Conservation (phyloP, 148 eudicot species). For the Beta vulgaris region DNA sequence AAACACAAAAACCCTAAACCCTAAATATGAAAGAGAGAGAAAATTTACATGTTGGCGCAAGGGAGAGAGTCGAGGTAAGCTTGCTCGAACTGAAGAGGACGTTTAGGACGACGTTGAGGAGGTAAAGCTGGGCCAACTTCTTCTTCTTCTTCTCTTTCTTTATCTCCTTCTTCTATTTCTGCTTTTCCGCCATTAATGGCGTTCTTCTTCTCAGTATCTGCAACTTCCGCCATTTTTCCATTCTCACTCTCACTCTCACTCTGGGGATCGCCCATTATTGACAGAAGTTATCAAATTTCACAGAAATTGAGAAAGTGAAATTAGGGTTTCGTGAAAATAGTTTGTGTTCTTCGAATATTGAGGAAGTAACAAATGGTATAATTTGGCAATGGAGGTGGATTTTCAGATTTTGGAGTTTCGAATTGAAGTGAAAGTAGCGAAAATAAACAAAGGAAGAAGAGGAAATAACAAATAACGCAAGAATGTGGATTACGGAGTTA, state of each 20-base stretch:
- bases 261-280: slow-evolving; percentile 21
- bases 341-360: neutral
- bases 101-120: slow-evolving; percentile 72
- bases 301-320: neutral
- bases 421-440: neutral
- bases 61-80: slow-evolving; percentile 95
- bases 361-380: neutral
- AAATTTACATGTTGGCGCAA: slow-evolving; percentile 75
- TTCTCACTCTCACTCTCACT: neutral
- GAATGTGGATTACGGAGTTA: neutral
- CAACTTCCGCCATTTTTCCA: slow-evolving; percentile 7
- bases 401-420: neutral
- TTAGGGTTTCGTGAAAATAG: neutral
- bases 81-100: slow-evolving; percentile 92
- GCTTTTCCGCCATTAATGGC: slow-evolving; percentile 18
- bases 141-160: slow-evolving; percentile 34
- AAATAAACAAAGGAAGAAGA: neutral
- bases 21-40: slow-evolving; percentile 4
- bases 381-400: neutral
- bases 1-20: slow-evolving; percentile 33
- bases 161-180: neutral
- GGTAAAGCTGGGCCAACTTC: slow-evolving; percentile 74
- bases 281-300: neutral
- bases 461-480: neutral
- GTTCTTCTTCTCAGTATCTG: slow-evolving; percentile 21